Percentiles rank a stretch among this genome's conserved stretches.
Conservation (phyloP, 1,139 yeast genomes). For the Taphrina sp. region DNA sequence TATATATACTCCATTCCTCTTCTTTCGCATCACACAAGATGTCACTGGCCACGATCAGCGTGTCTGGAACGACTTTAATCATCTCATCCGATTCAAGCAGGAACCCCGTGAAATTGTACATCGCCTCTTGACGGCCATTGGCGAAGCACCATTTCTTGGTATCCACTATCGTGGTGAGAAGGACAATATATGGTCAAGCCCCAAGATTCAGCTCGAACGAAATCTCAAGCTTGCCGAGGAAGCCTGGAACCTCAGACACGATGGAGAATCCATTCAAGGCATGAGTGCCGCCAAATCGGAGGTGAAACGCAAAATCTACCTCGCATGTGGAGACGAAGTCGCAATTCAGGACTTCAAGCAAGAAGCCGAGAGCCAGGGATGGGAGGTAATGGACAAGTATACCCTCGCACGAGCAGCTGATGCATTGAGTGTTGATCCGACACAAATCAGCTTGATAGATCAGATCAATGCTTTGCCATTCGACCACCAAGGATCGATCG, state of each 20-base stretch:
- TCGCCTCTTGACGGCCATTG: not conserved
- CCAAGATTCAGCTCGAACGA: not conserved
- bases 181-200: constrained; percentile 1
- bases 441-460: not conserved
- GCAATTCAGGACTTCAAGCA: not conserved
- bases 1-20: not conserved
- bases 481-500: constrained; percentile 13
- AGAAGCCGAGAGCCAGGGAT: not conserved
- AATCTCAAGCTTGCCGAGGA: not conserved
- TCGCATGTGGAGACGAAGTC: constrained; percentile 12
- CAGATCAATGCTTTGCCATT: constrained; percentile 8
- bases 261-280: not conserved
- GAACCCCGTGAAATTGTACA: not conserved
- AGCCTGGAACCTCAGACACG: not conserved
- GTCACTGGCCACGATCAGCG: not conserved
- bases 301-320: constrained; percentile 1
- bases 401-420: not conserved
- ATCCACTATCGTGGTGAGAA: constrained; percentile 6
- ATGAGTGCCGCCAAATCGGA: not conserved
- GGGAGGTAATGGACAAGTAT: constrained; percentile 9
- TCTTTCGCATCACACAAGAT: constrained; percentile 2
- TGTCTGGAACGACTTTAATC: not conserved
- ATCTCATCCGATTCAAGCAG: constrained; percentile 6
- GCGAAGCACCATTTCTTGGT: not conserved
- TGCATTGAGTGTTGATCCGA: not conserved